Evolutionary conservation across 2,329 filamentous ascomycete genomes (phyloP).

Genomic region (Ophidiomyces ophidiicola): DNA sequence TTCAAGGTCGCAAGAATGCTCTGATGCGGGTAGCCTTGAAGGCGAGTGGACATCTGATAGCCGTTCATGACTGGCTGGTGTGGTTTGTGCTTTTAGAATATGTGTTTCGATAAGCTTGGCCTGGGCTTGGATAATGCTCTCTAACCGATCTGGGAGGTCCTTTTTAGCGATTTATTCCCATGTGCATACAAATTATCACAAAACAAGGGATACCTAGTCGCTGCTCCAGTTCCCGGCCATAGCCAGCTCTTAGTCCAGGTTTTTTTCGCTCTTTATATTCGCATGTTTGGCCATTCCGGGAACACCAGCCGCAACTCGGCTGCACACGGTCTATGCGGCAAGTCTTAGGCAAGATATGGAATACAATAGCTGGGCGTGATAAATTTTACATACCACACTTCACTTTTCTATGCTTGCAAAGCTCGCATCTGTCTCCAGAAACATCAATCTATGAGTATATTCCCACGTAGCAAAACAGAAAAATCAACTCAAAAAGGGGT

Average conservation of each 20-base stretch:
- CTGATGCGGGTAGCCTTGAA: slow-evolving; percentile 37
- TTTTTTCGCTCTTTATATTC: slow-evolving; percentile 61
- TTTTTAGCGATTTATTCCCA: neutral
- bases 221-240: slow-evolving; percentile 61
- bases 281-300: slow-evolving; percentile 53
- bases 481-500: too few relatives aligned
- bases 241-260: slow-evolving; percentile 52
- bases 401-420: slow-evolving; percentile 26
- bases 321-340: slow-evolving; percentile 36
- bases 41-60: slow-evolving; percentile 20
- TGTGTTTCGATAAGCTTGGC: slow-evolving; percentile 53
- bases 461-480: neutral
- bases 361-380: neutral
- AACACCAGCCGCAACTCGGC: slow-evolving; percentile 58
- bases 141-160: slow-evolving; percentile 44
- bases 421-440: slow-evolving; percentile 20
- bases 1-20: slow-evolving; percentile 40
- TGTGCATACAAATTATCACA: neutral
- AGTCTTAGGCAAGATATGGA: neutral
- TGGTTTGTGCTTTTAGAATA: slow-evolving; percentile 25
- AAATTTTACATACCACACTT: slow-evolving; percentile 22
- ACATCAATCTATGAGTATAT: neutral
- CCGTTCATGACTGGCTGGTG: slow-evolving; percentile 3
- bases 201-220: slow-evolving; percentile 39
- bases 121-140: slow-evolving; percentile 54